Conservation (phyloP, 2,329 filamentous ascomycete species). For the Aureobasidium sp. region DNA sequence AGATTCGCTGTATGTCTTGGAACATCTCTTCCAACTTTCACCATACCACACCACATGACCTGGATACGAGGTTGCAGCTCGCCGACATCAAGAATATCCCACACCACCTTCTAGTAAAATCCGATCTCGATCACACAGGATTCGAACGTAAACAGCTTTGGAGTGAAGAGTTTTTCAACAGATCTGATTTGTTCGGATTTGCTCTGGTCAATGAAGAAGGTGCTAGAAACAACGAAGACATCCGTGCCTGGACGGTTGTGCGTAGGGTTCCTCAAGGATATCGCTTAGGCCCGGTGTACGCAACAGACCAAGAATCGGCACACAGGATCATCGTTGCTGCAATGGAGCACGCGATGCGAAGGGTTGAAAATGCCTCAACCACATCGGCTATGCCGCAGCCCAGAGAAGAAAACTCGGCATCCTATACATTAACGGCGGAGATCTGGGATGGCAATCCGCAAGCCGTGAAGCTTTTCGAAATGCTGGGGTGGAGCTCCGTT, state of each 20-base stretch:
- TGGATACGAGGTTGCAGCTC: conserved; percentile 13
- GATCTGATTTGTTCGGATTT: conserved; percentile 26
- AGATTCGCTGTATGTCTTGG: conserved; percentile 23
- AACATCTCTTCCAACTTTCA: neutral
- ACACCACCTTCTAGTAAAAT: conserved; percentile 20
- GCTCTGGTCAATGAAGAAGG: conserved; percentile 19
- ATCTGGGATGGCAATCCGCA: conserved; percentile 28
- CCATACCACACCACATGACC: conserved; percentile 10
- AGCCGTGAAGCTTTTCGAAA: conserved; percentile 27
- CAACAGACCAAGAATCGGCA: conserved; percentile 23
- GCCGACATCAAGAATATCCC: conserved; percentile 24
- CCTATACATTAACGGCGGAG: conserved; percentile 26
- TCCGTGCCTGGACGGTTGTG: conserved; percentile 28
- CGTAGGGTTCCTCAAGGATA: conserved; percentile 28
- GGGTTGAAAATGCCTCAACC: conserved; percentile 12
- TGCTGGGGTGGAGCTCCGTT: conserved; percentile 26
- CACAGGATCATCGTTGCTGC: conserved; percentile 22
- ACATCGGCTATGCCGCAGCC: conserved; percentile 17
- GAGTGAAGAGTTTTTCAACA: conserved; percentile 25
- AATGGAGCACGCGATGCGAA: conserved; percentile 23
- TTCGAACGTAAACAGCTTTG: conserved; percentile 28
- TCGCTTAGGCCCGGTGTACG: conserved; percentile 33
- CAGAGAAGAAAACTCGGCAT: conserved; percentile 16
- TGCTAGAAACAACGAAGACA: conserved; percentile 15
- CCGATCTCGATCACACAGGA: conserved; percentile 28